Conservation (phyloP, 73 alveolate species). For the Symbiodinium pilosum region DNA sequence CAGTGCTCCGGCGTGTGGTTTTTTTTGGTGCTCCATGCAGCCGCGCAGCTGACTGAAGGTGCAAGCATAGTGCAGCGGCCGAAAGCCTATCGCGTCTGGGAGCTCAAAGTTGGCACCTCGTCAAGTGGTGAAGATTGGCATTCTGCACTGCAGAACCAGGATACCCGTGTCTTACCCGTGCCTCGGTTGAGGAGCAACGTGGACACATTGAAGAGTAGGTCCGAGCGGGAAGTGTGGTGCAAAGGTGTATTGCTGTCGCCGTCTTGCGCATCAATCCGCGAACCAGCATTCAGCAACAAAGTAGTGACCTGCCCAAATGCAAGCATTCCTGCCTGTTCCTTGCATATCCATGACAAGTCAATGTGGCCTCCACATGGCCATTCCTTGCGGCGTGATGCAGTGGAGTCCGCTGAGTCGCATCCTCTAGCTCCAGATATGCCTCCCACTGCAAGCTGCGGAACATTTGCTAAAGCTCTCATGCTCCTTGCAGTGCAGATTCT, state of each 20-base stretch:
- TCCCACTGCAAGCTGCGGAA: neutral
- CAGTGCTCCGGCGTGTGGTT: too few relatives aligned
- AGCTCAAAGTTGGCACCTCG: slow-evolving; percentile 44
- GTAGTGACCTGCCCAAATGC: neutral
- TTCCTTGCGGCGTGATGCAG: slow-evolving; percentile 70
- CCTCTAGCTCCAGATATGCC: slow-evolving; percentile 80
- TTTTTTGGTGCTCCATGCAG: neutral
- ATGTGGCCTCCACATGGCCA: slow-evolving; percentile 30
- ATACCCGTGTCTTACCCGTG: too few relatives aligned
- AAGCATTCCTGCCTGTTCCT: neutral
- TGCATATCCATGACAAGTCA: neutral
- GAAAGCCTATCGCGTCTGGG: slow-evolving; percentile 47
- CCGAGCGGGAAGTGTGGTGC: slow-evolving; percentile 52
- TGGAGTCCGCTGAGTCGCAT: slow-evolving; percentile 67
- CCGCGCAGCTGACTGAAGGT: slow-evolving; percentile 29
- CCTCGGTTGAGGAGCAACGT: slow-evolving; percentile 25
- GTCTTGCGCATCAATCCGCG: slow-evolving; percentile 43
- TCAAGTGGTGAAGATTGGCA: too few relatives aligned
- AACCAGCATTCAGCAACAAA: slow-evolving; percentile 28
- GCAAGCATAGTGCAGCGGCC: slow-evolving; percentile 86
- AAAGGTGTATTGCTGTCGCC: slow-evolving; percentile 45
- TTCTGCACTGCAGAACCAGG: too few relatives aligned
- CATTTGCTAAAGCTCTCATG: neutral
- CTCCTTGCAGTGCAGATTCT: neutral
- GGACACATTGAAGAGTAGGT: slow-evolving; percentile 31